Evolutionary conservation across 2,329 filamentous ascomycete species (phyloP), one percentile per base, ranked within the genome.

Genomic region (Colletotrichum sp.): DNA sequence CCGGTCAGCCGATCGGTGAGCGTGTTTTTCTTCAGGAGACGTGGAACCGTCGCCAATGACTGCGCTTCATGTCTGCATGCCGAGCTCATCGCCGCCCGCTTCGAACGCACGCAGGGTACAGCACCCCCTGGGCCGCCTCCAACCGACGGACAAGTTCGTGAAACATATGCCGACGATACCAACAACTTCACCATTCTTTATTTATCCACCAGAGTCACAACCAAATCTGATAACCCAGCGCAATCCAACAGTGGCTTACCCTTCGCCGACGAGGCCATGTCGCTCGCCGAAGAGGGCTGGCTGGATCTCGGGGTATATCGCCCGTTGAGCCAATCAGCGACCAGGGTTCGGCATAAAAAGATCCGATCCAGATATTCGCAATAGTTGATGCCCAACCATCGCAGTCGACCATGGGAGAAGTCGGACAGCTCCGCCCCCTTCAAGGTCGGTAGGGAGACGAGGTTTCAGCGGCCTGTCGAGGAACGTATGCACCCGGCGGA

Each of bases 401-500:
- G 18, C 21, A 68, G 49, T 55, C 30, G 28, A 39, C 26, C 66
- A 60, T 32, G 28, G 34, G 36, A n/a, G 6, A 64, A 5, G 57
- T 24, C 26, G 67, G 67, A 62, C 34, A 21, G 59, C 36, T 71
- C 60, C 68, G 59, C 68, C 15, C 18, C 26, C n/a, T 28, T 32
- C 44, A 10, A 16, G 36, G 12, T 62, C 34, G 18, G 26, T 52
- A 49, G 12, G 34, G n/a, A 52, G 68, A 64, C 60, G 68, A 71
- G 16, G 68, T 71, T 65, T 71, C 68, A 71, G 59, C 39, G 39
- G 68, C 68, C 44, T 71, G 68, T 64, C 59, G 39, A 57, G 30
- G 18, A 26, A 49, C 57, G 12, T 34, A 57, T 55, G 69, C 64
- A 60, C 63, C 55, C 44, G 63, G 55, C 55, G 44, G 63, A 57